Conservation (phyloP, 768 basidiomycete species). For the Tricholoma matsutake region DNA sequence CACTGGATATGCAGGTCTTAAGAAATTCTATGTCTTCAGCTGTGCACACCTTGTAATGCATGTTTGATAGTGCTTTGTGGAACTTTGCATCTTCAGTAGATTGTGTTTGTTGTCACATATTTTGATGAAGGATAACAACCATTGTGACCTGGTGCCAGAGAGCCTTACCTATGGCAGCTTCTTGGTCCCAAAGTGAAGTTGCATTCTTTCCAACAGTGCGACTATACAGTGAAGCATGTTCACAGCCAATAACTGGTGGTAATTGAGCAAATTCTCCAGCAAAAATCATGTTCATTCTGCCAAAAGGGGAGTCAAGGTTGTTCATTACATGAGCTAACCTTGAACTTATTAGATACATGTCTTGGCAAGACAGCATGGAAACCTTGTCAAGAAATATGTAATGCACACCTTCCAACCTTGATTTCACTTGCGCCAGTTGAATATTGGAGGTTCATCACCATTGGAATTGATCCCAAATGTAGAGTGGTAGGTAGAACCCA, state of each 20-base stretch:
- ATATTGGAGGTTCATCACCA: background rate
- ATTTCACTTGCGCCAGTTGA: constrained; percentile 6
- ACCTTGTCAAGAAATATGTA: constrained; percentile 41
- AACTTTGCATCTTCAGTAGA: constrained; percentile 22
- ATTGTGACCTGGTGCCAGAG: no score
- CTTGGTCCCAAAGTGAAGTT: no score
- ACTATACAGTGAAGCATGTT: no score
- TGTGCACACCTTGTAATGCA: no score
- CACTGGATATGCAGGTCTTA: constrained; percentile 27
- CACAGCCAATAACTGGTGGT: constrained; percentile 26
- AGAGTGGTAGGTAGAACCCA: constrained; percentile 36
- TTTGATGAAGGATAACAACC: constrained; percentile 12
- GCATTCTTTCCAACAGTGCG: no score
- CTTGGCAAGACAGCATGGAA: constrained; percentile 16
- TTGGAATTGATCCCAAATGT: constrained; percentile 19
- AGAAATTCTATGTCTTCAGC: no score
- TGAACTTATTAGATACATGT: constrained; percentile 27
- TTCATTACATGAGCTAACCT: constrained; percentile 17
- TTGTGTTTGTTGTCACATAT: constrained; percentile 31
- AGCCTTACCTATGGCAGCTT: no score
- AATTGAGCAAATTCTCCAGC: constrained; percentile 46
- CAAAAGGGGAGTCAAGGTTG: constrained; percentile 15
- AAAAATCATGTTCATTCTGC: constrained; percentile 40
- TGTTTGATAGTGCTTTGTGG: constrained; percentile 16
- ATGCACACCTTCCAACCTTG: constrained; percentile 25